Evolutionary conservation across 2,329 filamentous ascomycete species (phyloP), one percentile per base, ranked within the genome.

Genomic region (Biscogniauxia sp.): DNA sequence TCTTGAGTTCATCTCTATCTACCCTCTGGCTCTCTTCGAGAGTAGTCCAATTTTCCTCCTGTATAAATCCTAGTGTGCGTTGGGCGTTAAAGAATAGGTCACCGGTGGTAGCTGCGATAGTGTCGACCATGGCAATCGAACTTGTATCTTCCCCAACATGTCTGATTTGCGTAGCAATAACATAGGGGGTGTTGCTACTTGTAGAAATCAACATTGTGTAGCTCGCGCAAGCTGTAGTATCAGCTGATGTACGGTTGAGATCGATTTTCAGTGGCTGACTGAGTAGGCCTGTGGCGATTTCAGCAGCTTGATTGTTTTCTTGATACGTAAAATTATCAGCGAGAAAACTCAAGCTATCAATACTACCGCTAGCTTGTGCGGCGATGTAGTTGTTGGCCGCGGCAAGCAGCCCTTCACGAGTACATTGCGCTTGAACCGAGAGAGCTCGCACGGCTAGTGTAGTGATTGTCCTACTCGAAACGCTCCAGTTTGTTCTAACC

Each of bases 201-300:
- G 72, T 60, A 6, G 73, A 72, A 59, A 76, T 72, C 52, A 76
- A 58, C 68, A 76, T 68, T 13, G 73, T 75, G 68, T 76, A 76
- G 68, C 72, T 75, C 1, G 74, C 74, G 57, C 69, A 71, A 0
- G 61, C 70, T 2, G 51, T 56, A 5, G 67, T 68, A 53, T 71
- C 69, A 4, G 69, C 69, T 25, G 68, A 68, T 1, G 70, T 61
- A 4, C 70, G 66, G 63, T 70, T 71, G 25, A 71, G 65, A 52
- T 71, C 69, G 37, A 70, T 68, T 55, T 57, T 66, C 8, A 71
- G 55, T n/a, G 69, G 59, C 17, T 68, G 66, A 52, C 60, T 69
- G 3, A 72, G 61, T 11, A 69, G 60, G 8, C 70, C 68, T 1
- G 65, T 67, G 52, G 55, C 57, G 57, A 72, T 64, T 53, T 70